Evolutionary conservation across 2,329 filamentous ascomycete genomes (phyloP).

Genomic region (Neonectria hederae): DNA sequence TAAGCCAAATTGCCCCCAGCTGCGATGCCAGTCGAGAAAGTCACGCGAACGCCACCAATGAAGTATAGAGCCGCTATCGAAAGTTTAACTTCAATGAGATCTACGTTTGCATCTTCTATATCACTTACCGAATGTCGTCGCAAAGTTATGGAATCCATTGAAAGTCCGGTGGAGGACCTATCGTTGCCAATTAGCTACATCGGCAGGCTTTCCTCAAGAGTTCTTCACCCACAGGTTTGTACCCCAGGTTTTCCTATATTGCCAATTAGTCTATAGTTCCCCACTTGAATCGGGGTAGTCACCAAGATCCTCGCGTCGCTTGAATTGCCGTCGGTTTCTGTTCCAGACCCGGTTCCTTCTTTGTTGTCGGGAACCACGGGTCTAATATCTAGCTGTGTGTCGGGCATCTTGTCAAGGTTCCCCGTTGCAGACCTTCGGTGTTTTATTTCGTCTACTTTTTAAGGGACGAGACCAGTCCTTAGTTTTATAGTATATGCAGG

Average conservation of each 20-base stretch:
- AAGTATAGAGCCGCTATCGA: slow-evolving; percentile 67
- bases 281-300: neutral
- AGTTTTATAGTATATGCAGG: neutral
- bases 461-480: neutral
- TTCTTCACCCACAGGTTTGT: slow-evolving; percentile 36
- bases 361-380: neutral
- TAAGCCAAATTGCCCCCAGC: slow-evolving; percentile 69
- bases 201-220: neutral
- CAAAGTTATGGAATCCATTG: slow-evolving; percentile 66
- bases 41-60: slow-evolving; percentile 67
- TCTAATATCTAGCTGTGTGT: neutral
- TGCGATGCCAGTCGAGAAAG: slow-evolving; percentile 70
- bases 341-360: neutral
- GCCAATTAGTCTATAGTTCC: neutral
- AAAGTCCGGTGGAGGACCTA: slow-evolving; percentile 67
- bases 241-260: slow-evolving; percentile 37
- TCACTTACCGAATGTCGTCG: slow-evolving; percentile 64
- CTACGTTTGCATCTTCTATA: slow-evolving; percentile 17
- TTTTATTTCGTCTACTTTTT: neutral
- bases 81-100: neutral
- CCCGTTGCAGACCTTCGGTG: neutral
- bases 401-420: neutral
- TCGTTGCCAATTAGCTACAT: neutral
- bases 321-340: slow-evolving; percentile 12
- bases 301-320: slow-evolving; percentile 23